A percentile compares a stretch with the other conserved stretches of the same genome.
These are phyloP conservation scores for Moesziomyces globuligerus DNA, from an alignment of 1,284 basidiomycete genomes.

Conservation along the genomic window DNA sequence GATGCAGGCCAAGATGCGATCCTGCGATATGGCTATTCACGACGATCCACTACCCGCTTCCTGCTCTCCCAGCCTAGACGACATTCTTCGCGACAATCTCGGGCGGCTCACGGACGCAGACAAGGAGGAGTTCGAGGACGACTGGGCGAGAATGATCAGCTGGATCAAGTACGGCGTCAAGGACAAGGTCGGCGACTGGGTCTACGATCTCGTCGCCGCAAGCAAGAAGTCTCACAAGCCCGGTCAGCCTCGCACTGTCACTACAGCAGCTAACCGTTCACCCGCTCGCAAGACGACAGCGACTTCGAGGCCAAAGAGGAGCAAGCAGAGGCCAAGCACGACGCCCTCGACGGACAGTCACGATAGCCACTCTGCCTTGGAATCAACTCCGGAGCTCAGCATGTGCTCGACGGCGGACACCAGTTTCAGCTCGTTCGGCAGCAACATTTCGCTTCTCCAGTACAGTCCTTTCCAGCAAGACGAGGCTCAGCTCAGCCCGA, in stretches of 20 bases:
- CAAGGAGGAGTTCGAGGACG: slow-evolving; percentile 33
- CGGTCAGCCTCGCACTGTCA: slow-evolving; percentile 14
- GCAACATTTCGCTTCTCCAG: slow-evolving; percentile 19
- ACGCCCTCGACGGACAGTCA: slow-evolving; percentile 13
- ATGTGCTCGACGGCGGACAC: slow-evolving; percentile 37
- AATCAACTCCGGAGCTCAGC: slow-evolving; percentile 37
- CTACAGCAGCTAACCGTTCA: slow-evolving; percentile 22
- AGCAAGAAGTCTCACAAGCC: slow-evolving; percentile 25
- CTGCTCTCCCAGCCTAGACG: slow-evolving; percentile 8
- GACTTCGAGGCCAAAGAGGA: slow-evolving; percentile 8
- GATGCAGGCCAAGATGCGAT: slow-evolving; percentile 31
- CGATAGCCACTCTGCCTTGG: background rate
- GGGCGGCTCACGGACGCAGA: slow-evolving; percentile 14
- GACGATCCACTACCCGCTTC: background rate
- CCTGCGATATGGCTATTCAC: slow-evolving; percentile 1
- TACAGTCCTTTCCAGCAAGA: slow-evolving; percentile 18
- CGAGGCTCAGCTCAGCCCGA: slow-evolving; percentile 16
- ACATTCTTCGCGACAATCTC: slow-evolving; percentile 23
- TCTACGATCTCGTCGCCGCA: slow-evolving; percentile 36
- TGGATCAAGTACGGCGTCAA: slow-evolving; percentile 53
- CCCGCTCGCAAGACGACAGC: slow-evolving; percentile 15
- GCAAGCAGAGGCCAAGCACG: slow-evolving; percentile 17
- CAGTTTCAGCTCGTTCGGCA: slow-evolving; percentile 18
- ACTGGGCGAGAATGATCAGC: slow-evolving; percentile 48
- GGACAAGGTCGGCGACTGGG: slow-evolving; percentile 55